Conservation (phyloP, 108 stramenopile species). For the Skeletonema menzelii region DNA sequence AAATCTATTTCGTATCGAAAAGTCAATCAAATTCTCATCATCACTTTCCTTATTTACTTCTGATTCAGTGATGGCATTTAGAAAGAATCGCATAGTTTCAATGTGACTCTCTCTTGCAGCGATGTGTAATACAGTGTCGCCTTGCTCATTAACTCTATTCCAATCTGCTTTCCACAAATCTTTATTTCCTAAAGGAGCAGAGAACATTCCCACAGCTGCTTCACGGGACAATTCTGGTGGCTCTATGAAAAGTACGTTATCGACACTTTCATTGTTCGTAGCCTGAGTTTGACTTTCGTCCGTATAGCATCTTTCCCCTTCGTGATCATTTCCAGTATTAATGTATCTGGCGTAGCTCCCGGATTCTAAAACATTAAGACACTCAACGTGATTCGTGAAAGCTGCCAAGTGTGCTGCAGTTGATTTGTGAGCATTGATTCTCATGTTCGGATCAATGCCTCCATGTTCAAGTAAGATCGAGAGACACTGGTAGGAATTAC, state of each 20-base stretch:
- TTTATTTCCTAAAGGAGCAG: neutral
- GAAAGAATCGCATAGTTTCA: slow-evolving; percentile 31
- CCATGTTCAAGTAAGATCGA: slow-evolving; percentile 28
- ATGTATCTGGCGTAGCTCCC: slow-evolving; percentile 8
- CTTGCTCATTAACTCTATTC: slow-evolving; percentile 19
- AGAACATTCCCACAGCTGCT: slow-evolving; percentile 2
- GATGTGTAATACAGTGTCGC: slow-evolving; percentile 33
- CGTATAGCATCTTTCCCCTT: neutral
- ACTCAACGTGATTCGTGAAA: slow-evolving; percentile 34
- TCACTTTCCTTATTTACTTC: slow-evolving; percentile 2
- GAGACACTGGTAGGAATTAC: slow-evolving; percentile 32
- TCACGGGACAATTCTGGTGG: neutral
- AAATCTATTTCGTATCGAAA: slow-evolving; percentile 31
- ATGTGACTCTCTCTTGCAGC: slow-evolving; percentile 29
- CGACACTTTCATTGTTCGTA: neutral
- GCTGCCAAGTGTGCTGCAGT: slow-evolving; percentile 43
- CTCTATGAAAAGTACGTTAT: neutral
- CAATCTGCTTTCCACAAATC: slow-evolving; percentile 26
- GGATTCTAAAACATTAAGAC: slow-evolving; percentile 28
- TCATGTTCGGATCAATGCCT: slow-evolving; percentile 30
- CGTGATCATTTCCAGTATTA: neutral
- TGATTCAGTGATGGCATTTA: slow-evolving; percentile 20
- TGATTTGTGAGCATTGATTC: slow-evolving; percentile 25
- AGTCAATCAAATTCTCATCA: slow-evolving; percentile 5
- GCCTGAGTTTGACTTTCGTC: neutral